These are phyloP conservation scores for Acorus gramineus DNA, from an alignment of 106 monocot species.

Conservation along the genomic window DNA sequence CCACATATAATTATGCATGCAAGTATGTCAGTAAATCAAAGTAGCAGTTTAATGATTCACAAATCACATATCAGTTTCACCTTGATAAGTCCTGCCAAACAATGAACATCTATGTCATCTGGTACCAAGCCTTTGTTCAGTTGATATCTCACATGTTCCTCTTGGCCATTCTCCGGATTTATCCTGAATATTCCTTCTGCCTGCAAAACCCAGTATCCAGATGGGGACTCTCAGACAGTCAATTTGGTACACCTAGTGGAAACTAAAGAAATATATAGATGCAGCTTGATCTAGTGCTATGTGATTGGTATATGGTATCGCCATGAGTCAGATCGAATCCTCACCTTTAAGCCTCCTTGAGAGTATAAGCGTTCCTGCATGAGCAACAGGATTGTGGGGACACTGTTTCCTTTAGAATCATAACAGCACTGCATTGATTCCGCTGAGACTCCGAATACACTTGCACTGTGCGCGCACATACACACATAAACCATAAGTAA, in stretches of 20 bases:
- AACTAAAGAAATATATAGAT: not conserved
- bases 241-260: not conserved
- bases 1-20: not conserved
- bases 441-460: constrained; percentile 90
- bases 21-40: not conserved
- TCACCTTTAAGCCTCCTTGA: constrained; percentile 83
- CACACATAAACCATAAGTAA: not conserved
- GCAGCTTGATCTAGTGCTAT: too few relatives aligned
- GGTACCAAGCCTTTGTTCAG: constrained; percentile 82
- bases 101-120: constrained; percentile 86
- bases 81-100: constrained; percentile 87
- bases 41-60: constrained; percentile 1
- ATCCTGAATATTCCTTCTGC: constrained; percentile 93
- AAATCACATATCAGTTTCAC: constrained; percentile 11
- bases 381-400: constrained; percentile 81
- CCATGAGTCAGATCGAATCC: not conserved
- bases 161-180: constrained; percentile 84
- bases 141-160: constrained; percentile 72
- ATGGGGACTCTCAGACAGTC: not conserved
- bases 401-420: constrained; percentile 84
- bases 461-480: constrained; percentile 46
- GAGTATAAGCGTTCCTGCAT: constrained; percentile 83
- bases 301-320: not conserved
- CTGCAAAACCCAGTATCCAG: constrained; percentile 12
- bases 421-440: constrained; percentile 94